These are phyloP conservation scores for Dujonia santamariae DNA, from an alignment of 1,139 yeast species.

Conservation along the genomic window DNA sequence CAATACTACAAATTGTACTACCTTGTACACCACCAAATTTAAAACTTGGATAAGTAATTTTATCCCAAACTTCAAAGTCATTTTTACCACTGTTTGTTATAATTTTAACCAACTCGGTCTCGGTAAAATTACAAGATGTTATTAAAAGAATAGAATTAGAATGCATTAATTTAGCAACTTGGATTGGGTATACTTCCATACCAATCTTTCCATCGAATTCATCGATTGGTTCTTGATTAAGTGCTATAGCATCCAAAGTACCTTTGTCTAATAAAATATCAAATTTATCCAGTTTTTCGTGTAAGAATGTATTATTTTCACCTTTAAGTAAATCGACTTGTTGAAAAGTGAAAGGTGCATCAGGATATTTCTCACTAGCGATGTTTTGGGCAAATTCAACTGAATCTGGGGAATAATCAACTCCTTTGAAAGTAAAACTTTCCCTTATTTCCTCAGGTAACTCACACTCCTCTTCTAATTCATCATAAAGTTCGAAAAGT, in stretches of 20 bases:
- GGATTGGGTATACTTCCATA: conserved; percentile 59
- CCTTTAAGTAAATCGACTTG: conserved; percentile 44
- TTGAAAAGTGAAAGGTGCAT: conserved; percentile 37
- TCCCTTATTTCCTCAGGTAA: conserved; percentile 29
- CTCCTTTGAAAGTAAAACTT: conserved; percentile 50
- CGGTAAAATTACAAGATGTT: conserved; percentile 95
- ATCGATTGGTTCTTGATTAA: conserved; percentile 55
- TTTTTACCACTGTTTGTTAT: conserved; percentile 42
- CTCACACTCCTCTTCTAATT: conserved; percentile 37
- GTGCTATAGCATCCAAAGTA: conserved; percentile 92
- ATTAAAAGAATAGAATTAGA: conserved; percentile 62
- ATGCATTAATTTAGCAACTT: conserved; percentile 56
- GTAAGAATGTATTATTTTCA: conserved; percentile 30
- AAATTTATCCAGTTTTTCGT: conserved; percentile 32
- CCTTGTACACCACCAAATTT: conserved; percentile 89
- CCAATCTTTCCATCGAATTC: conserved; percentile 46
- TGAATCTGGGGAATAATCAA: conserved; percentile 83
- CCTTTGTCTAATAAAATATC: conserved; percentile 90
- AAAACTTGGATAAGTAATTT: conserved; percentile 72
- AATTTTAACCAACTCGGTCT: conserved; percentile 60
- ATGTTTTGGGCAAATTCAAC: conserved; percentile 68
- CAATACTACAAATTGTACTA: conserved; percentile 81
- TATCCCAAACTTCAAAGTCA: conserved; percentile 53
- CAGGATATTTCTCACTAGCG: conserved; percentile 36
- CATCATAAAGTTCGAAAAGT: conserved; percentile 64